These are phyloP conservation scores for Penicillium sp. DNA, from an alignment of 2,329 filamentous ascomycete genomes.

Conservation along the genomic window DNA sequence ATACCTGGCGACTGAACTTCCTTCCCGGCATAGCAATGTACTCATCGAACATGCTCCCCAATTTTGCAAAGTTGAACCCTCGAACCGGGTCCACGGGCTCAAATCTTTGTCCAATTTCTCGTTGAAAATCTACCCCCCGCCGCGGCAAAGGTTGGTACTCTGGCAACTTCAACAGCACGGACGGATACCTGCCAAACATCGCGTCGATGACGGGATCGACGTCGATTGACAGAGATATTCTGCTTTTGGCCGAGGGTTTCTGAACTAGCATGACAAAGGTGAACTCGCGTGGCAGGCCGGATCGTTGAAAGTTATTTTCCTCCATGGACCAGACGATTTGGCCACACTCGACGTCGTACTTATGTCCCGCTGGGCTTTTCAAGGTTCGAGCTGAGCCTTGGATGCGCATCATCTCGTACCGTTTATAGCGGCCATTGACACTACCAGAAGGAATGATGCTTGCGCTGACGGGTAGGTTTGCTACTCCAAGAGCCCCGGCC, in stretches of 20 bases:
- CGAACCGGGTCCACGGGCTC: slow-evolving; percentile 31
- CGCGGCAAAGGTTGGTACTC: slow-evolving; percentile 40
- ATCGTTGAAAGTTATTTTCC: slow-evolving; percentile 48
- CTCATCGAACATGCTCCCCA: slow-evolving; percentile 43
- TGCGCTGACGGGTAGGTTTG: slow-evolving; percentile 44
- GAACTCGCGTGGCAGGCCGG: slow-evolving; percentile 50
- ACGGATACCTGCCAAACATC: slow-evolving; percentile 43
- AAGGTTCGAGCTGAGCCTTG: slow-evolving; percentile 47
- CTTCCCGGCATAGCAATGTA: slow-evolving; percentile 48
- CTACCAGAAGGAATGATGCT: slow-evolving; percentile 43
- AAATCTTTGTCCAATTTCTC: slow-evolving; percentile 46
- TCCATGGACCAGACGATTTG: slow-evolving; percentile 51
- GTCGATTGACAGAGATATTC: slow-evolving; percentile 40
- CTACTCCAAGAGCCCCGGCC: slow-evolving; percentile 46
- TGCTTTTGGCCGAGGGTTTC: slow-evolving; percentile 42
- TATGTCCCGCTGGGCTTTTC: slow-evolving; percentile 33
- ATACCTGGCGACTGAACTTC: slow-evolving; percentile 29
- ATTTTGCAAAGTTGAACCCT: slow-evolving; percentile 47
- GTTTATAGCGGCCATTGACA: slow-evolving; percentile 41
- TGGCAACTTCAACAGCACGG: slow-evolving; percentile 38
- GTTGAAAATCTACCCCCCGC: slow-evolving; percentile 39
- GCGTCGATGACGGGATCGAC: slow-evolving; percentile 44
- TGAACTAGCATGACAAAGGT: slow-evolving; percentile 51
- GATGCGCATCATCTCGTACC: slow-evolving; percentile 51
- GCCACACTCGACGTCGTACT: slow-evolving; percentile 44